Evolutionary conservation across 768 basidiomycete species (phyloP), one percentile per base, ranked within the genome.

Genomic region (Lentinus tigrinus): DNA sequence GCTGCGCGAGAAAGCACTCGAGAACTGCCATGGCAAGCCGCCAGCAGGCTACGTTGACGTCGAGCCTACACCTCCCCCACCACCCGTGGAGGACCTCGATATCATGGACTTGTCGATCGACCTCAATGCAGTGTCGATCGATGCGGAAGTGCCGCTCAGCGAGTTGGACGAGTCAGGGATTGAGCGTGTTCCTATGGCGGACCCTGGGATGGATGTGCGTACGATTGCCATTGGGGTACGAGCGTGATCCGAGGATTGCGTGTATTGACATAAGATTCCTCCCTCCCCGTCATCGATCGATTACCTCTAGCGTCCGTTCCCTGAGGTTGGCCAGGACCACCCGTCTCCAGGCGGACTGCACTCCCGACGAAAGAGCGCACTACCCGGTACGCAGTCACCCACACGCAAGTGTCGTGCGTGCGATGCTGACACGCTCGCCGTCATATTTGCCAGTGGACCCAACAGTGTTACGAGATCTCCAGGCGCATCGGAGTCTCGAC

Each of bases 31-130:
- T 28, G 88, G 87, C 38, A 84, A 82, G 65, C 68, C 95, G 50
- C 94, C 94, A 0, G 76, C 79, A 50, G 87, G 85, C 34, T 87
- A 90, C 65, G 78, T 79, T 28, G 86, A 90, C 51, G 78, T 87
- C 54, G 81, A 82, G 52, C 87, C 87, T 46, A 74, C 82, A 11
- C 88, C 87, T 19, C 93, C 95, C 5, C 89, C 91, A 11, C 87
- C 90, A 11, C 82, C 85, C 24, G 76, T 87, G 17, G 92, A 95
- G 61, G 95, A 98, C 67, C 79, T 84, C 28, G 93, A 95, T 66
- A 87, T 97, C 65, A 73, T 91, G 65, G 93, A 96, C 68, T 75
- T 98, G 57, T 89, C 93, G 4, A 88, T 97, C 74, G 95, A 97
- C 68, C 76, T 98, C 66, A 91, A 86, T 67, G 88, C 89, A 6